A percentile compares a stretch with the other conserved stretches of the same genome.
phyloP scores from a whole-genome alignment of 176 grass and related monocot species.

The sorghum (Sorghum bicolor) region Sorghum_bicolor_NCBIv3 NC_012872.2:4325001-4325500 shows the following conservation, averaged over 20 bases:
- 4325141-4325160: constrained; percentile 50
- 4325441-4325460: constrained; percentile 64
- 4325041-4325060: constrained; percentile 44
- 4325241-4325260: constrained; percentile 74
- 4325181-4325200: constrained; percentile 62
- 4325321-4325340: constrained; percentile 58
- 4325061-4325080: constrained; percentile 23
- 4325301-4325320: constrained; percentile 67
- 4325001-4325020: constrained; percentile 37
- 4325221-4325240: constrained; percentile 49
- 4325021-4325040: constrained; percentile 47
- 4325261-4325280: constrained; percentile 66
- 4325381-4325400: constrained; percentile 43
- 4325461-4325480: constrained; percentile 58
- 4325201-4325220: constrained; percentile 70
- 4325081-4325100: constrained; percentile 37
- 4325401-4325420: constrained; percentile 62
- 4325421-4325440: constrained; percentile 58
- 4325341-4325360: constrained; percentile 32
- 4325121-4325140: constrained; percentile 36
- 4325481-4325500: constrained; percentile 49
- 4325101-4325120: constrained; percentile 21
- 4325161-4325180: constrained; percentile 58
- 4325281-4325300: constrained; percentile 56
- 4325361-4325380: constrained; percentile 62